Conservation (phyloP, 345 rosid species). For the Pugionium dolabratum region DNA sequence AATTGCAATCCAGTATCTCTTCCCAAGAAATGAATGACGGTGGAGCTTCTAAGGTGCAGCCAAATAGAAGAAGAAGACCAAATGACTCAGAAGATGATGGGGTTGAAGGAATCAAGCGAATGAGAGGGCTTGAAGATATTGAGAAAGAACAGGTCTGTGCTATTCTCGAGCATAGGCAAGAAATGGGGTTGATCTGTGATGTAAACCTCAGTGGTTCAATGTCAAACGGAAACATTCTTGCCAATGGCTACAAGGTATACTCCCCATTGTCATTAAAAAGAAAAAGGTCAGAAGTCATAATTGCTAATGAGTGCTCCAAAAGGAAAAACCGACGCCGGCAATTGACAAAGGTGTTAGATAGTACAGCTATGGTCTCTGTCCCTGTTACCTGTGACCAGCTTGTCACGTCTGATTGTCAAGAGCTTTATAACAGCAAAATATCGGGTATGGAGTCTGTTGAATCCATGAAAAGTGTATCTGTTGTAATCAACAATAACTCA, state of each 20-base stretch:
- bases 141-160: conserved; percentile 53
- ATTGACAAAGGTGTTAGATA: conserved; percentile 76
- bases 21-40: conserved; percentile 59
- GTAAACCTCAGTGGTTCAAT: conserved; percentile 47
- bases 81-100: conserved; percentile 99
- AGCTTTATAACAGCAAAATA: too few species aligned
- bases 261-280: conserved; percentile 52
- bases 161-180: conserved; percentile 44
- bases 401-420: conserved; percentile 43
- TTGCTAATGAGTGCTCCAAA: conserved; percentile 58
- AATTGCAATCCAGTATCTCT: conserved; percentile 68
- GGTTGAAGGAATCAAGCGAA: conserved; percentile 82
- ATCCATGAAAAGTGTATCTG: conserved; percentile 14
- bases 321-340: conserved; percentile 71
- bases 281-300: conserved; percentile 68
- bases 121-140: conserved; percentile 97
- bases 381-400: conserved; percentile 64
- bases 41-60: conserved; percentile 51
- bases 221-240: conserved; percentile 45
- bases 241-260: conserved; percentile 41
- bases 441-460: too few species aligned
- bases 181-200: conserved; percentile 42
- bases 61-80: conserved; percentile 85
- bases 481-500: conserved; percentile 45
- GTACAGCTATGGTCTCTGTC: conserved; percentile 70